Evolutionary conservation across 371 early-diverging fungal species (phyloP).

Genomic region (Mucor indicus): DNA sequence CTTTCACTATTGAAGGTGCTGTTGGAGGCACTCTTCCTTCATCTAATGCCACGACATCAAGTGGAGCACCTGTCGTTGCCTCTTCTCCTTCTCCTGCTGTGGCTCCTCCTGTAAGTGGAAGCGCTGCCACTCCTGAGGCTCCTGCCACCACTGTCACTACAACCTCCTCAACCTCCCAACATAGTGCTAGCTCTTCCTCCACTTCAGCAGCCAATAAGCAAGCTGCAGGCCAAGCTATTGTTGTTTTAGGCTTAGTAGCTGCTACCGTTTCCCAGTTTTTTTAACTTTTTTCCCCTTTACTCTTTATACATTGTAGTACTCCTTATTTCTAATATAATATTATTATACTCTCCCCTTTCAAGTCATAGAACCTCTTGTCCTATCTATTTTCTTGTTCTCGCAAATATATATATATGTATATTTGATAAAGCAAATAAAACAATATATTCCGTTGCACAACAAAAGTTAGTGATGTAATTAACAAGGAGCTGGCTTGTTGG

Average conservation of each 20-base stretch:
- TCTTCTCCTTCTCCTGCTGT: constrained; percentile 4
- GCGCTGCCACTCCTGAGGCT: constrained; percentile 13
- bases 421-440: too few relatives aligned
- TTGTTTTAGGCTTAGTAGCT: constrained; percentile 14
- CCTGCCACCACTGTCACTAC: constrained; percentile 12
- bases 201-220: constrained; percentile 15
- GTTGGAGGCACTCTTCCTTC: constrained; percentile 6
- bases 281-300: constrained; percentile 7
- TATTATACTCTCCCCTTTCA: too few relatives aligned
- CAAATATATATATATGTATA: too few relatives aligned
- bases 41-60: constrained; percentile 3
- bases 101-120: background rate
- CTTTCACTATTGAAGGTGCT: constrained; percentile 33
- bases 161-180: background rate
- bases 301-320: too few relatives aligned
- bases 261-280: constrained; percentile 18
- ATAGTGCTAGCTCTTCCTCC: constrained; percentile 4
- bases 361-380: too few relatives aligned
- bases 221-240: constrained; percentile 4
- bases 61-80: background rate
- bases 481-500: too few relatives aligned
- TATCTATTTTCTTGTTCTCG: too few relatives aligned
- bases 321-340: too few relatives aligned
- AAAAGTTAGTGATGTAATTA: too few relatives aligned
- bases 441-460: too few relatives aligned